Base-by-base conservation (phyloP, 208 protist species). In the Trypanosomatidae sp. region DNA sequence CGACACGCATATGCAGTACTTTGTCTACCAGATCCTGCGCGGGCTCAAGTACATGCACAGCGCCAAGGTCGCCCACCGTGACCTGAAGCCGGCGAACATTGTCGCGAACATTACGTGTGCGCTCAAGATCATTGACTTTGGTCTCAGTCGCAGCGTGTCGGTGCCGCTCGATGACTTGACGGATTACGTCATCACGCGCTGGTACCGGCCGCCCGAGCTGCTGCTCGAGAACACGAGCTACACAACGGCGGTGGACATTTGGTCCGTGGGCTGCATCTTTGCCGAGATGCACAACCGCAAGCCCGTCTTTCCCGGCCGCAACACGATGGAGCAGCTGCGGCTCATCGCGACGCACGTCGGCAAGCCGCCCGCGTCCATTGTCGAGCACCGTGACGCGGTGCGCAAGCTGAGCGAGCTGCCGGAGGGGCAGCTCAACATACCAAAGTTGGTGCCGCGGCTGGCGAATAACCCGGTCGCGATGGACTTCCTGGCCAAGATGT, bases 201-300 rank as follows among this genome's bases (percentile, higher is more conserved):
- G 94, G 94, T 97, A 97, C 61, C 69, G 89, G 32, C 80, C 94
- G 16, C 90, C 91, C 24, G 92, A 97, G 57, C 63, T 97, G 48
- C 69, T 96, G 20, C 69, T 96, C 13, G 87, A 92, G 48, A 77
- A 77, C 43, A 77, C 62, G 8, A 67, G 77, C 54, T 97, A 97
- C 64, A 86, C 69, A 16, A 72, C 69, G 1, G 72, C 70, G 0
- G 74, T 97, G 7, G 92, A 97, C 52, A 81, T 97, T 15, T 97
- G 91, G 87, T 88, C 75, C n/a, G 79, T 95, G 6, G 92, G 92
- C 22, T 96, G 88, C 62, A 96, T 97, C 52, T 94, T 96, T 61
- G 92, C 95, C 10, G 97, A 99, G 76, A 94, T 99, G 75, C 84
- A 92, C 66, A 85, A 85, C 24, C 86, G 80, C 41, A 81, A 72